A percentile compares a stretch with the other conserved stretches of the same genome.
Conservation (phyloP, 2,329 filamentous ascomycete species). For the Dactylonectria estremocensis region DNA sequence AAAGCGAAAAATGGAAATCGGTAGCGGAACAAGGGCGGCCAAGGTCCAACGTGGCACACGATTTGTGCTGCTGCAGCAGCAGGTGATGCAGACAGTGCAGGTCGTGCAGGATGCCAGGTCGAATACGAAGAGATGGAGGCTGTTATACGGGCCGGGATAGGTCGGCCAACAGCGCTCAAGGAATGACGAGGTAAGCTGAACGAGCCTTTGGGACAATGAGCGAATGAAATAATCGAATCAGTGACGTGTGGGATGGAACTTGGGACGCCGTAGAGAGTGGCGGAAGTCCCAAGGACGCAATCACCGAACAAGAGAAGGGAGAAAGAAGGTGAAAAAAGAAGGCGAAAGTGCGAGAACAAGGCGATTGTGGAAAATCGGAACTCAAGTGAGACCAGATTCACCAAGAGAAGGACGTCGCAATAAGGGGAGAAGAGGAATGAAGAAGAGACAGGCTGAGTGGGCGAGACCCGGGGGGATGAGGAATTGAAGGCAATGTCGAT, state of each 20-base stretch:
- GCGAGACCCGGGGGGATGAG: constrained; percentile 19
- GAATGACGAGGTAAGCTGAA: constrained; percentile 30
- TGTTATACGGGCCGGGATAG: constrained; percentile 18
- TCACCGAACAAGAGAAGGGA: constrained; percentile 16
- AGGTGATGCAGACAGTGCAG: constrained; percentile 31
- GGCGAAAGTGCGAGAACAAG: background rate
- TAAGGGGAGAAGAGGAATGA: constrained; percentile 29
- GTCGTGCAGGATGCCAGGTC: constrained; percentile 37
- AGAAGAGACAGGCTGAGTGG: constrained; percentile 22
- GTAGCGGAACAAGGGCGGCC: constrained; percentile 30
- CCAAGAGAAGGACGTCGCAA: constrained; percentile 16
- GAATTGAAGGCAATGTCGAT: constrained; percentile 32
- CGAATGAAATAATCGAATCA: constrained; percentile 21
- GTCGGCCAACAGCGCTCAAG: constrained; percentile 31
- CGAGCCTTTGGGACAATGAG: constrained; percentile 24
- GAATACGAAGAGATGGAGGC: constrained; percentile 41
- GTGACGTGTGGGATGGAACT: constrained; percentile 13
- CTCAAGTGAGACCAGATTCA: constrained; percentile 25
- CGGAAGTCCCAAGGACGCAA: constrained; percentile 20
- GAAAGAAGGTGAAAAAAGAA: constrained; percentile 21
- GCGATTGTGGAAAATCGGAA: constrained; percentile 4
- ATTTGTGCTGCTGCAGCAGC: constrained; percentile 25
- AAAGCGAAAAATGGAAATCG: constrained; percentile 31
- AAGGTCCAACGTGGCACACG: constrained; percentile 40
- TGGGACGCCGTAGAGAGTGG: constrained; percentile 21